Percentiles rank a stretch among this genome's conserved stretches.
phyloP scores from a whole-genome alignment of 2,329 filamentous ascomycete genomes.

The Sporothrix humicola region DNA sequence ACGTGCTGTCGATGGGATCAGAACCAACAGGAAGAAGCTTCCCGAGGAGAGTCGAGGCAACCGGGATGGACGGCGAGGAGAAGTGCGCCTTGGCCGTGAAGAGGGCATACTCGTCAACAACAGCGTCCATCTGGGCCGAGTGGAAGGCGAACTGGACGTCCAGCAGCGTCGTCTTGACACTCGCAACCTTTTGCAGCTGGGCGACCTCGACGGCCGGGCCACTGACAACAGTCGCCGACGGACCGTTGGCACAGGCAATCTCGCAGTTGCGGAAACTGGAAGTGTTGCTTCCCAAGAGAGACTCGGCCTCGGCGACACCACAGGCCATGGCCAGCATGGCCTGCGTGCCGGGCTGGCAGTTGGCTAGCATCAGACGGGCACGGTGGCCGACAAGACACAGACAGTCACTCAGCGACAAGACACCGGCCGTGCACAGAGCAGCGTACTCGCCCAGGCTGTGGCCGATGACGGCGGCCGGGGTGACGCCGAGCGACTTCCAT shows the following conservation, averaged over 20 bases:
- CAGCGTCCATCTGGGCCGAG: conserved; percentile 59
- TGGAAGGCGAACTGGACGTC: conserved; percentile 61
- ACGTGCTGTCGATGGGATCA: conserved; percentile 55
- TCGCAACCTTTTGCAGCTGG: conserved; percentile 42
- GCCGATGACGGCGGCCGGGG: conserved; percentile 62
- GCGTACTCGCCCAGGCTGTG: conserved; percentile 77
- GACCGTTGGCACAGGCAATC: conserved; percentile 74
- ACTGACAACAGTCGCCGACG: conserved; percentile 73
- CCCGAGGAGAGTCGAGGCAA: conserved; percentile 73
- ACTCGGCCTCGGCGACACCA: neutral
- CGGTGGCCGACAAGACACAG: conserved; percentile 73
- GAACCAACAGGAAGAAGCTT: conserved; percentile 59
- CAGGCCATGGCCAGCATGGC: conserved; percentile 61
- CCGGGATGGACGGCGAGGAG: conserved; percentile 57
- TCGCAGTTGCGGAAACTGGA: neutral
- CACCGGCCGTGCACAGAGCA: conserved; percentile 71
- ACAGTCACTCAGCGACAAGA: conserved; percentile 73
- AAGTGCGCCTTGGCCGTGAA: conserved; percentile 48
- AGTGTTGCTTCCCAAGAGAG: neutral
- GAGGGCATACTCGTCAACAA: conserved; percentile 63
- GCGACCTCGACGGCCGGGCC: conserved; percentile 54
- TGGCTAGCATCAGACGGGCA: conserved; percentile 67
- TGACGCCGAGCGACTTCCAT: conserved; percentile 62
- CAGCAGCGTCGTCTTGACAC: conserved; percentile 53
- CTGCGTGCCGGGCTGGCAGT: conserved; percentile 70